These are phyloP conservation scores for Citrus trifoliata DNA, from an alignment of 345 rosid genomes.

Conservation along the genomic window DNA sequence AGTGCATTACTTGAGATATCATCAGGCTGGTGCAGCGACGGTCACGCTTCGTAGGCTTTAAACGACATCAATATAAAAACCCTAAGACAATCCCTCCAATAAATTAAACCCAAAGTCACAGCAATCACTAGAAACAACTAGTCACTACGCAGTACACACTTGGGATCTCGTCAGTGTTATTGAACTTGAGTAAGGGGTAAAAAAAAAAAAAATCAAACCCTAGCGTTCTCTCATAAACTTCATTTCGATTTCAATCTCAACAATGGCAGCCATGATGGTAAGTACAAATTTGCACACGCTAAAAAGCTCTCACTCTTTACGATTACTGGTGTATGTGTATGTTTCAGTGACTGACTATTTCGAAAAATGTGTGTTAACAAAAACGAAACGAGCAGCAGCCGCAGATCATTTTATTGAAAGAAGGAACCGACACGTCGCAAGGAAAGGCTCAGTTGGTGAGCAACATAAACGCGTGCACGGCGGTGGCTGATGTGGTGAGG, in stretches of 20 bases:
- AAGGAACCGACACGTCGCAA: conserved; percentile 97
- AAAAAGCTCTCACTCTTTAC: neutral
- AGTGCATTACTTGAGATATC: no score
- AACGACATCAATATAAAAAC: neutral
- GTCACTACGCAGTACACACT: neutral
- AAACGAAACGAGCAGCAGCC: conserved; percentile 69
- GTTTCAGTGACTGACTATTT: neutral
- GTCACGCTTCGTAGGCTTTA: neutral
- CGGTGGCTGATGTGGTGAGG: conserved; percentile 81
- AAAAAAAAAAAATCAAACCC: neutral
- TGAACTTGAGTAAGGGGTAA: no score
- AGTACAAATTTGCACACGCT: neutral
- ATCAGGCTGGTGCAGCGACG: neutral
- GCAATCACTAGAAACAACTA: neutral
- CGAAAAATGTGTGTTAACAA: neutral
- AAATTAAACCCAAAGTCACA: neutral
- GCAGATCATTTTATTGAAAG: conserved; percentile 95
- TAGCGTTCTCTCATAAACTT: neutral
- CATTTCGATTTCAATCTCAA: neutral
- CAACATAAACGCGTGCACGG: conserved; percentile 97
- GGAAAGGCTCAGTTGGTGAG: conserved; percentile 94
- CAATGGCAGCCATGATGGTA: conserved; percentile 38
- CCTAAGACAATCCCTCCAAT: neutral
- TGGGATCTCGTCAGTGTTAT: neutral
- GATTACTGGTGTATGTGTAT: neutral